Conservation (phyloP, 2,329 filamentous ascomycete species). For the Cladorrhinum sp. region DNA sequence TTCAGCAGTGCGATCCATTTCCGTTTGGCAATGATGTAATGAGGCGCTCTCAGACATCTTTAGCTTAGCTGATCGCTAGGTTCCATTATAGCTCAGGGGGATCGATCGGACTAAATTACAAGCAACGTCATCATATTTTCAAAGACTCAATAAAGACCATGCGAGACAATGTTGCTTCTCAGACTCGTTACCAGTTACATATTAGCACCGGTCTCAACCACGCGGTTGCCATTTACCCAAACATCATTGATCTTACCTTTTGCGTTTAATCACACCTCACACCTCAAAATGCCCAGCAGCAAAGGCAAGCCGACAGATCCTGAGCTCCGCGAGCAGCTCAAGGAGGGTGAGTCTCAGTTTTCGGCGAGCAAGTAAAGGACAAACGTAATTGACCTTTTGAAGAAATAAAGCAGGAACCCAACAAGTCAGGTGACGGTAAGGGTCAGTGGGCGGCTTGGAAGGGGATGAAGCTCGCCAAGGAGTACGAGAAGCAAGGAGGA, state of each 20-base stretch:
- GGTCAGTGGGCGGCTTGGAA: constrained; percentile 41
- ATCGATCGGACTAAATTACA: not conserved
- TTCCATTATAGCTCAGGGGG: not conserved
- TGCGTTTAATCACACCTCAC: too few species aligned
- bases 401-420: constrained; percentile 43
- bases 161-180: too few species aligned
- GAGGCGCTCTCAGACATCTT: not conserved
- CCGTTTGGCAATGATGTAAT: not conserved
- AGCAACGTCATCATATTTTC: constrained; percentile 1
- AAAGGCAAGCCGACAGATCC: constrained; percentile 42
- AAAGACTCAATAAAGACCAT: too few species aligned
- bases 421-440: constrained; percentile 40
- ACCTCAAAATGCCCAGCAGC: constrained; percentile 38
- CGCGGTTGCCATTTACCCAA: too few species aligned
- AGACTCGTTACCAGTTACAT: too few species aligned
- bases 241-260: too few species aligned
- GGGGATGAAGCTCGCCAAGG: constrained; percentile 39
- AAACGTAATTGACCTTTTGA: not conserved
- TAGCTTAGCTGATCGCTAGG: constrained; percentile 2
- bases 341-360: constrained; percentile 33
- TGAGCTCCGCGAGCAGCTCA: constrained; percentile 38
- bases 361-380: not conserved
- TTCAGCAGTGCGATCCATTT: not conserved
- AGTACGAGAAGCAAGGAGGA: constrained; percentile 42
- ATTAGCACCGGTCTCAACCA: too few species aligned